Evolutionary conservation across 2,329 filamentous ascomycete species (phyloP), one percentile per base, ranked within the genome.

Genomic region (Claviceps citrina): DNA sequence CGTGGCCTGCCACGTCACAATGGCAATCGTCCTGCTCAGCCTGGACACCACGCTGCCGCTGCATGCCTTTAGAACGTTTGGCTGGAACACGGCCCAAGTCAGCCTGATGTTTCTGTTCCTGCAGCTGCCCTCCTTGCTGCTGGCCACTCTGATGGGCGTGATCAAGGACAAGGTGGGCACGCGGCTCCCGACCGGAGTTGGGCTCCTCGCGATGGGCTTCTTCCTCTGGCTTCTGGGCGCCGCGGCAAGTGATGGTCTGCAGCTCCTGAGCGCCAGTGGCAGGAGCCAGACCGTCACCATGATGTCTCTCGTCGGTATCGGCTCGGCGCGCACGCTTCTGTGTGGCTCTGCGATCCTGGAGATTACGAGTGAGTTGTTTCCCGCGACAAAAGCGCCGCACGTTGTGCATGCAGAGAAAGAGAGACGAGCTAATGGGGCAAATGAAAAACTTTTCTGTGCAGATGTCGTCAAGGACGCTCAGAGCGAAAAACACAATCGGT

Each of bases 31-130:
- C 26, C 36, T 38, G 18, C 36, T 38, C 26, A 31, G 36, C 19
- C 13, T 38, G 18, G 36, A 38, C 18, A 38, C 36, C 27, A 31
- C 36, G 18, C 8, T 38, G 13, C 36, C 36, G 25, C 36, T 38
- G 16, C 19, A 38, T 7, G 36, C 36, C 19, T 38, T 19, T 8
- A 13, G 36, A 1, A 38, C 36, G 1, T 38, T 38, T 31, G 36
- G 26, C 36, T 38, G 36, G 36, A 13, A 18, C 7, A 38, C 36
- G 26, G 36, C 36, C 19, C 13, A 31, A n/a, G 36, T 38, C 18
- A 38, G 36, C 8, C 27, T 38, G 15, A 19, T 38, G 18, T 38
- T 38, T 6, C 19, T 38, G 7, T 15, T 38, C 3, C 27, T 38
- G 26, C 36, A 31, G 26, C 26, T 38, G 8, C 36, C 36, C 5